Conservation (phyloP, 768 basidiomycete genomes). For the Phlegmacium glaucopus region DNA sequence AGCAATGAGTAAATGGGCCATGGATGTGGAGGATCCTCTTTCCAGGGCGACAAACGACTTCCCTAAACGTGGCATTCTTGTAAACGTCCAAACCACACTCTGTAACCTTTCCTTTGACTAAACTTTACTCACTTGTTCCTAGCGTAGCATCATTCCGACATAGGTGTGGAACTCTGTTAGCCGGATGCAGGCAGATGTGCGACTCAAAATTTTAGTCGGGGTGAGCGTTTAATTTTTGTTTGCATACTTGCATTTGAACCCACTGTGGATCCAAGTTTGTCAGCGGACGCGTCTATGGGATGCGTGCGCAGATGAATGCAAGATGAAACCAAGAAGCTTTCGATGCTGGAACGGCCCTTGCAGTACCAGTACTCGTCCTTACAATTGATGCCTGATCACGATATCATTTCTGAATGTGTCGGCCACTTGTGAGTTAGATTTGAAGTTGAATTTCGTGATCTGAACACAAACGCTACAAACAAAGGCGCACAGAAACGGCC, state of each 20-base stretch:
- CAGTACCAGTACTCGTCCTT: conserved; percentile 51
- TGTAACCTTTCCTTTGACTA: conserved; percentile 13
- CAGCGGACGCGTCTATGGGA: conserved; percentile 69
- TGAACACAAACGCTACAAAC: too few relatives aligned
- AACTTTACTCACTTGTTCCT: conserved; percentile 9
- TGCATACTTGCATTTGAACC: not conserved
- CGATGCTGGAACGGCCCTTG: conserved; percentile 70
- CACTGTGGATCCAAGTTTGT: conserved; percentile 56
- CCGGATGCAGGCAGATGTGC: conserved; percentile 68
- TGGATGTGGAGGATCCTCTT: conserved; percentile 62
- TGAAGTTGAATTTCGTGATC: too few relatives aligned
- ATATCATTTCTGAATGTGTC: conserved; percentile 80
- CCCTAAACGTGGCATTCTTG: conserved; percentile 71
- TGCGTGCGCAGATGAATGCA: conserved; percentile 64
- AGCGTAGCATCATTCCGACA: conserved; percentile 69
- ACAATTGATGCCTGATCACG: conserved; percentile 60
- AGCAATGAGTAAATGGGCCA: conserved; percentile 66
- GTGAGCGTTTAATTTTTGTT: conserved; percentile 31
- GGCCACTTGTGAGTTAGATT: conserved; percentile 63
- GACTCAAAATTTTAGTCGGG: conserved; percentile 79
- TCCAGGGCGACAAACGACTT: conserved; percentile 77
- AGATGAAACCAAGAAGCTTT: conserved; percentile 55
- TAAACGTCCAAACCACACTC: conserved; percentile 28
- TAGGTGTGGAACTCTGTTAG: conserved; percentile 75
- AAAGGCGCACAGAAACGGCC: too few relatives aligned